A percentile compares a stretch with the other conserved stretches of the same genome.
Conservation (phyloP, 2,329 filamentous ascomycete genomes). For the Penicillium sclerotiorum region DNA sequence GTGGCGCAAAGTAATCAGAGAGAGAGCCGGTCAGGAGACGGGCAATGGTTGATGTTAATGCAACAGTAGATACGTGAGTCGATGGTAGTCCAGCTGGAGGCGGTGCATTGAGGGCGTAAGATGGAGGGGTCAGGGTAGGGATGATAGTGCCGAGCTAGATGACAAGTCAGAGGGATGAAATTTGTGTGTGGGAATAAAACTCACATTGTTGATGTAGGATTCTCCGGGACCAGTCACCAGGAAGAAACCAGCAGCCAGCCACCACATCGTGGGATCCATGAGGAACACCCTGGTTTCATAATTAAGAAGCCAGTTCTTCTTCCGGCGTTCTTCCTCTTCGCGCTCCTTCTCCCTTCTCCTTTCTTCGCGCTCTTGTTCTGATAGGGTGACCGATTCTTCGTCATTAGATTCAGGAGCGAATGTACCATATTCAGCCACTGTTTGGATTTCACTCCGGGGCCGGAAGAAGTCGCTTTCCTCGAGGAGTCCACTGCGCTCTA, state of each 20-base stretch:
- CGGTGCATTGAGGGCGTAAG: constrained; percentile 52
- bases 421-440: constrained; percentile 45
- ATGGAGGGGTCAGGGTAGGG: constrained; percentile 73
- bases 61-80: constrained; percentile 91
- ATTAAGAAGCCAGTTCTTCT: constrained; percentile 90
- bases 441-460: constrained; percentile 49
- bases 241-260: constrained; percentile 86
- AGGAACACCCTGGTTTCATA: constrained; percentile 86
- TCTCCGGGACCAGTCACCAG: constrained; percentile 94
- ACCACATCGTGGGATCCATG: constrained; percentile 92
- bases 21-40: constrained; percentile 87
- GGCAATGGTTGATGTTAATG: constrained; percentile 84
- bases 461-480: constrained; percentile 71
- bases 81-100: constrained; percentile 64
- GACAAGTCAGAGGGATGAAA: neutral
- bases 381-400: constrained; percentile 40
- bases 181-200: constrained; percentile 16
- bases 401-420: constrained; percentile 41
- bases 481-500: constrained; percentile 85
- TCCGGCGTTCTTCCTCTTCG: constrained; percentile 62
- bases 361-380: constrained; percentile 47
- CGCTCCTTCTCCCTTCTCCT: constrained; percentile 45
- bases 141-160: constrained; percentile 79
- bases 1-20: constrained; percentile 81
- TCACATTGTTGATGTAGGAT: constrained; percentile 89